Percentiles rank a stretch among this genome's conserved stretches.
Evolutionary conservation across 768 basidiomycete genomes (phyloP).

Genomic region (Coprinopsis strossmayeri): DNA sequence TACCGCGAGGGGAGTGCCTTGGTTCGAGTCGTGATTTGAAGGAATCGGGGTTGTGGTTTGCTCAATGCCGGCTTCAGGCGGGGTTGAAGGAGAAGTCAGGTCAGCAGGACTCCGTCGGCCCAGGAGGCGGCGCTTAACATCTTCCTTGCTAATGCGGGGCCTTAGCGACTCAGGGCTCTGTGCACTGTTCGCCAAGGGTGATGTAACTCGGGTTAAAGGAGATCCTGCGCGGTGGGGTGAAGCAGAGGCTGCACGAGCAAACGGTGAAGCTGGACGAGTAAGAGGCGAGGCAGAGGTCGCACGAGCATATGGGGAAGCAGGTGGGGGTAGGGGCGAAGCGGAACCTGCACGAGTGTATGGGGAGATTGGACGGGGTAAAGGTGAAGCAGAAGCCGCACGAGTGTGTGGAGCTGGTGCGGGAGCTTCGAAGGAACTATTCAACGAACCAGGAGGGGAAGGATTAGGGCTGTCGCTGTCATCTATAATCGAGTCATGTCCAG

Average conservation of each 20-base stretch:
- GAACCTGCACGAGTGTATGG: too few relatives aligned
- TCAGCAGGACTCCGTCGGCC: slow-evolving; percentile 40
- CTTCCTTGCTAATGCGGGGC: slow-evolving; percentile 46
- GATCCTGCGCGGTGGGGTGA: slow-evolving; percentile 10
- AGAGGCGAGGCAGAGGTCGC: too few relatives aligned
- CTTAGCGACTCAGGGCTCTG: slow-evolving; percentile 19
- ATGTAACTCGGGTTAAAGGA: slow-evolving; percentile 8
- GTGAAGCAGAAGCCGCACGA: too few relatives aligned
- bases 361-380: too few relatives aligned
- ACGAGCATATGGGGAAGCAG: too few relatives aligned
- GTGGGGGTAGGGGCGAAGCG: too few relatives aligned
- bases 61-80: slow-evolving; percentile 1
- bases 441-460: not conserved
- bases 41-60: slow-evolving; percentile 2
- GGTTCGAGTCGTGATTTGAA: not conserved
- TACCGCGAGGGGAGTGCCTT: slow-evolving; percentile 5
- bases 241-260: slow-evolving; percentile 14
- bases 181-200: slow-evolving; percentile 1
- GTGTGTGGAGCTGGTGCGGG: too few relatives aligned
- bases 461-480: too few relatives aligned
- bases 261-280: too few relatives aligned
- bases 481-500: too few relatives aligned
- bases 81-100: slow-evolving; percentile 17
- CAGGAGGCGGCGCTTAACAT: slow-evolving; percentile 43
- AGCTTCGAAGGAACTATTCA: not conserved